A percentile compares a stretch with the other conserved stretches of the same genome.
These are phyloP conservation scores for Garcia nutans DNA, from an alignment of 345 rosid genomes.

Conservation along the genomic window DNA sequence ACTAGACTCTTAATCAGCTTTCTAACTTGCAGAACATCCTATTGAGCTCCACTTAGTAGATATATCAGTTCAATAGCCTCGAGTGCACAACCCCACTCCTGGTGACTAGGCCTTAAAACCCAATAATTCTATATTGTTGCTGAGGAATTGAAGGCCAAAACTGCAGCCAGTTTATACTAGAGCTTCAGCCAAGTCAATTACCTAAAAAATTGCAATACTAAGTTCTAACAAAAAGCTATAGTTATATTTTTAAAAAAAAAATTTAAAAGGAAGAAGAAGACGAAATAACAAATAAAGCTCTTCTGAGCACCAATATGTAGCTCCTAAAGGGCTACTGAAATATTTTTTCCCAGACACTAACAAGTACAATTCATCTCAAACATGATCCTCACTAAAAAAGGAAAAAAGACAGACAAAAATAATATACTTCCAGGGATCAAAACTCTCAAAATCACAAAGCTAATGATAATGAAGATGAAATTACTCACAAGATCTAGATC, in stretches of 20 bases:
- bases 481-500: slow-evolving; percentile 87
- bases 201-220: not conserved
- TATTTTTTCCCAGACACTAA: not conserved
- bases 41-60: not conserved
- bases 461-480: not conserved
- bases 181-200: not conserved
- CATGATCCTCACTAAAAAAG: not conserved
- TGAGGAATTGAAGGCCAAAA: too few relatives aligned
- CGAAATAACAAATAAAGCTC: not conserved
- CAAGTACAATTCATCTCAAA: too few relatives aligned
- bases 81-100: not conserved
- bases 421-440: not conserved
- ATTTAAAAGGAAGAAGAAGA: too few relatives aligned
- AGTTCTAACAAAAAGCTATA: too few relatives aligned
- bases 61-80: not conserved
- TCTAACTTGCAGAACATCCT: not conserved
- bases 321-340: not conserved
- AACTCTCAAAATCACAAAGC: not conserved
- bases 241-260: too few relatives aligned
- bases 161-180: not conserved
- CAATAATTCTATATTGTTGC: not conserved
- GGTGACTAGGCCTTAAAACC: not conserved
- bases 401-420: not conserved
- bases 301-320: not conserved
- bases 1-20: not conserved